Percentiles rank a stretch among this genome's conserved stretches.
phyloP scores from a whole-genome alignment of 495 filamentous ascomycete genomes.

The Penicillium antarcticum region DNA sequence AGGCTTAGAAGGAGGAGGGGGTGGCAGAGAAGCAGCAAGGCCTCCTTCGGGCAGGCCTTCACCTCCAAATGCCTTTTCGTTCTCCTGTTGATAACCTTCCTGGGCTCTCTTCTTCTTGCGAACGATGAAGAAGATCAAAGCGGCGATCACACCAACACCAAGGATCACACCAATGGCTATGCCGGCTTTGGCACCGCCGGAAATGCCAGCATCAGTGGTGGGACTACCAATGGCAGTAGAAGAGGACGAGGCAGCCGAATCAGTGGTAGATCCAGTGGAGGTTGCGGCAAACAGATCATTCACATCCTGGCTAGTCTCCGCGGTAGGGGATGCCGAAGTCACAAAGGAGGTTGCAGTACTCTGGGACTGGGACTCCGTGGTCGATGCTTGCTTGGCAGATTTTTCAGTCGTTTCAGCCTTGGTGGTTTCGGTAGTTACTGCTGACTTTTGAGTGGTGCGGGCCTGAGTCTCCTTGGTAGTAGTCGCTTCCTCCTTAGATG shows the following conservation, averaged over 20 bases:
- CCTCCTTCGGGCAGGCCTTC: slow-evolving; percentile 21
- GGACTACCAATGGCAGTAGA: slow-evolving; percentile 4
- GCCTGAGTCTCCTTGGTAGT: slow-evolving; percentile 2
- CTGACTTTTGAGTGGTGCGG: slow-evolving; percentile 3
- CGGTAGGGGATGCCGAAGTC: slow-evolving; percentile 17
- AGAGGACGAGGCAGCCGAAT: slow-evolving; percentile 15
- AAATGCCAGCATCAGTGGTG: slow-evolving; percentile 13
- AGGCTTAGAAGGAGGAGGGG: slow-evolving; percentile 29
- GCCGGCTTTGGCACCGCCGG: slow-evolving; percentile 70
- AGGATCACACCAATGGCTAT: slow-evolving; percentile 75
- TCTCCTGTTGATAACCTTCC: slow-evolving; percentile 46
- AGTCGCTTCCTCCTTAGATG: not conserved
- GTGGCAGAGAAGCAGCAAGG: slow-evolving; percentile 29
- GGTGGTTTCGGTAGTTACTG: slow-evolving; percentile 5
- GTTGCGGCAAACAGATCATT: slow-evolving; percentile 12
- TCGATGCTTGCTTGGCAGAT: not conserved
- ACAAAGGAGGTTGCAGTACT: slow-evolving; percentile 12
- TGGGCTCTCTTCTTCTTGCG: slow-evolving; percentile 57
- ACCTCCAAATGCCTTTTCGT: slow-evolving; percentile 50
- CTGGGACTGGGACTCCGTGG: slow-evolving; percentile 2
- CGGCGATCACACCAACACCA: slow-evolving; percentile 58
- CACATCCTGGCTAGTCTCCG: slow-evolving; percentile 11
- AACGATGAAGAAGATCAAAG: slow-evolving; percentile 61
- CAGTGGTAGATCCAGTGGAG: slow-evolving; percentile 7
- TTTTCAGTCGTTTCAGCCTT: slow-evolving; percentile 5